These are phyloP conservation scores for Tuber brumale DNA, from an alignment of 495 filamentous ascomycete species.

Conservation along the genomic window DNA sequence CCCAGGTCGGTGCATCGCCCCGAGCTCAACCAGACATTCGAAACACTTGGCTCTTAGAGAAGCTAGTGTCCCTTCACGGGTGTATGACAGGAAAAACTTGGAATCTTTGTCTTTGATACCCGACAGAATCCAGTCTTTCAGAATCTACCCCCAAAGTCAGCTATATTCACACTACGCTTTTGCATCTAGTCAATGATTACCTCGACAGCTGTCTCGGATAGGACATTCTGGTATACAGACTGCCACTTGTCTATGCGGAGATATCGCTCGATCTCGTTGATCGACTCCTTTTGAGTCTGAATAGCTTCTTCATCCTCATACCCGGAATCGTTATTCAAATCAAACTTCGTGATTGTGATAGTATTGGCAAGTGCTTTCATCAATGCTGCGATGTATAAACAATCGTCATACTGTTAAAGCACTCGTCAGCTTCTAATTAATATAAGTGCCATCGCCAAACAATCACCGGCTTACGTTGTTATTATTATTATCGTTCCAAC, in stretches of 20 bases:
- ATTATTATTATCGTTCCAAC: constrained; percentile 85
- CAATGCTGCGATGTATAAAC: constrained; percentile 74
- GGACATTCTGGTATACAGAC: constrained; percentile 82
- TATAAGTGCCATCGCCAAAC: constrained; percentile 6
- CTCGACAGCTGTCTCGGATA: constrained; percentile 67
- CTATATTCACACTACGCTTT: not conserved
- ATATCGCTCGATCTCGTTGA: constrained; percentile 83
- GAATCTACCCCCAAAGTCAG: constrained; percentile 19
- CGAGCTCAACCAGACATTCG: constrained; percentile 69
- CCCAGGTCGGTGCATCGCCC: constrained; percentile 56
- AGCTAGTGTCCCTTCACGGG: constrained; percentile 68
- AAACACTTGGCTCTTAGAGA: constrained; percentile 77
- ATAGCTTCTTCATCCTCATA: constrained; percentile 55
- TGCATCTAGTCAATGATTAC: constrained; percentile 7
- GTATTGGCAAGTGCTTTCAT: constrained; percentile 73
- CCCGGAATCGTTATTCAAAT: constrained; percentile 48
- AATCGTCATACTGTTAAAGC: constrained; percentile 61
- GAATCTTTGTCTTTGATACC: constrained; percentile 33
- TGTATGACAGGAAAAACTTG: constrained; percentile 69
- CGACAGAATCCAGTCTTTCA: constrained; percentile 38
- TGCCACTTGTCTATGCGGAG: constrained; percentile 92
- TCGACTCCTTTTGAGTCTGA: constrained; percentile 55
- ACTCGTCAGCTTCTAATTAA: constrained; percentile 8
- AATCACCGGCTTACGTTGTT: constrained; percentile 54
- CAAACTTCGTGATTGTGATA: constrained; percentile 47